Evolutionary conservation across 2,329 filamentous ascomycete species (phyloP).

Genomic region (Dactylonectria estremocensis): DNA sequence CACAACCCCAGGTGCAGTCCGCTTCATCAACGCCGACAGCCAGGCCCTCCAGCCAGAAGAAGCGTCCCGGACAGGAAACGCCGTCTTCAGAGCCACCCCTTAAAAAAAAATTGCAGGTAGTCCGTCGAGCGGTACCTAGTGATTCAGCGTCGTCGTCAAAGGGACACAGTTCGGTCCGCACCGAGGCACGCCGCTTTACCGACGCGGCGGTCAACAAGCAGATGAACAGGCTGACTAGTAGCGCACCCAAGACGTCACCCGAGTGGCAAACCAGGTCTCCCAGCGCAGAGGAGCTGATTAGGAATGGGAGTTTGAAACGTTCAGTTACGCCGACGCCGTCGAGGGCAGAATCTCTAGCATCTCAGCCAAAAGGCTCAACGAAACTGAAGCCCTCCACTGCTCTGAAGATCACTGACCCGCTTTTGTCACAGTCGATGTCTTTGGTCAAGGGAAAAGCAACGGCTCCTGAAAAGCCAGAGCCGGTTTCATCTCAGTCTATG

Average conservation of each 20-base stretch:
- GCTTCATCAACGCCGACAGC: not conserved
- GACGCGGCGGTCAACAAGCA: slow-evolving; percentile 37
- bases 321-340: not conserved
- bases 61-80: not conserved
- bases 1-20: not conserved
- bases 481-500: not conserved
- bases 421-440: not conserved
- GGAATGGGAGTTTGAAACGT: not conserved
- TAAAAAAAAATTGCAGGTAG: slow-evolving; percentile 13
- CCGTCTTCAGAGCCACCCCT: not conserved
- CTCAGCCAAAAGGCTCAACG: not conserved
- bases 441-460: not conserved
- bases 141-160: not conserved
- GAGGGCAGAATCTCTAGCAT: not conserved
- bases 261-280: slow-evolving; percentile 18
- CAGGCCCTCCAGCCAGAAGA: not conserved
- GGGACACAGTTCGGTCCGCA: slow-evolving; percentile 14
- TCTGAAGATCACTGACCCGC: not conserved
- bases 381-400: not conserved
- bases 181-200: slow-evolving; percentile 38
- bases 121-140: not conserved
- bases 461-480: not conserved
- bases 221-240: slow-evolving; percentile 25
- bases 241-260: slow-evolving; percentile 20
- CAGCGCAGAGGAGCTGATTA: not conserved